Base-by-base conservation (phyloP, 805 yeast genomes). In the Sugiyamaella chiloensis region DNA sequence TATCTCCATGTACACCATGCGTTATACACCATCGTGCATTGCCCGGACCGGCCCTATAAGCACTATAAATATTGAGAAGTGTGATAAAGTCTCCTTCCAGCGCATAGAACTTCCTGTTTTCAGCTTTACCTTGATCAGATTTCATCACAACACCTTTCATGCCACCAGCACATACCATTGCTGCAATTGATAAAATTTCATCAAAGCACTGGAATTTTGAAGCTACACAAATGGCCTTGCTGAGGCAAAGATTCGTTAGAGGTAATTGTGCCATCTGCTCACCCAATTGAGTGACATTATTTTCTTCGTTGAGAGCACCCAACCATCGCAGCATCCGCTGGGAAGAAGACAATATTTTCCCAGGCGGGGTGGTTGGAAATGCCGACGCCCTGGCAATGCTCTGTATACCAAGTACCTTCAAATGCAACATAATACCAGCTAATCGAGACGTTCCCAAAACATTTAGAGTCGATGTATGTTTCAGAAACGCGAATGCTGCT, bases 61-160 rank as follows among this genome's bases (percentile, higher is more conserved):
- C 87, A 8, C 72, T 72, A 60, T 71, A 85, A 3, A 87, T 83
- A 59, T 88, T 88, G 34, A 85, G 67, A 37, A 87, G 63, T 0
- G 96, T 85, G 39, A 89, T 63, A 63, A 86, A 95, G 64, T 89
- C 96, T 48, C 90, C 86, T 50, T 85, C 88, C 0, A 80, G 73
- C 7, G 84, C 80, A 27, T 77, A 70, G 60, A 87, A 87, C 62
- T 80, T 80, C 44, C 89, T 63, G 2, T 80, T 78, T 36, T 73
- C 64, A 56, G 84, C 89, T 0, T 89, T 81, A 5, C 56, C 56
- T 26, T 40, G 35, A 6, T 40, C 46, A 2, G 39, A 17, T 23
- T 34, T 27, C 17, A 40, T 27, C 29, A 46, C 20, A 52, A 82
- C 86, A 14, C 73, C 73, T 42, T 80, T 79, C 0, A 53, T 30